Base-by-base conservation (phyloP, 164 flowering plant genomes). In the Houttuynia cordata region DNA sequence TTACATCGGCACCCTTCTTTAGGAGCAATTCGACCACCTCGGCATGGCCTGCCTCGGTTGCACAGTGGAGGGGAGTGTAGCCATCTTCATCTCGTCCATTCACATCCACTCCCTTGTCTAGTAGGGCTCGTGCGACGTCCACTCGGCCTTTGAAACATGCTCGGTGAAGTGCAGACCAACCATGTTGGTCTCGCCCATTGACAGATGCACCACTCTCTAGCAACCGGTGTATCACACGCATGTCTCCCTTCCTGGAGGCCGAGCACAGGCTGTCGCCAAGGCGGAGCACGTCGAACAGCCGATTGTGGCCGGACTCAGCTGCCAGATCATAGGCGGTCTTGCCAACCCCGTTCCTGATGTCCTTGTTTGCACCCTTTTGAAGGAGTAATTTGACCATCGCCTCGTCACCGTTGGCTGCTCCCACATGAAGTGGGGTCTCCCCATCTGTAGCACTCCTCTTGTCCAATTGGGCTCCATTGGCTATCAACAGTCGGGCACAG, bases 91-190 rank as follows among this genome's bases (percentile, higher is more conserved):
- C 94, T 50, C 67, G 75, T 0, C 80, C 80, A n/a, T 81, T 71
- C 0, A 84, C 39, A 1, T 86, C 85, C 0, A 73, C 53, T 1
- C 89, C 90, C 30, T 74, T 82, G 4, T 79, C 79, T 7, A 82
- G 58, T 49, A 86, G 59, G 0, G 63, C 30, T 24, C 77, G 59
- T 0, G 70, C 86, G 0, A 68, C 76, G 0, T 86, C 94, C 0
- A 65, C 19, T 12, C 62, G 63, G 1, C 94, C 94, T 45, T 86
- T 86, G 67, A 84, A 86, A 0, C 79, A 63, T 0, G 88, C 87
- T 10, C 94, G 69, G 58, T 86, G 94, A 22, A 86, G 61, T 0
- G 83, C 86, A 0, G 85, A 84, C 94, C 89, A 84, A 0, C 94
- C 90, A 37, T 83, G 74, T 41, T 82, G 89, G 60, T 86, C 94